Conservation (phyloP, 495 filamentous ascomycete species). For the Daldinia bambusicola region DNA sequence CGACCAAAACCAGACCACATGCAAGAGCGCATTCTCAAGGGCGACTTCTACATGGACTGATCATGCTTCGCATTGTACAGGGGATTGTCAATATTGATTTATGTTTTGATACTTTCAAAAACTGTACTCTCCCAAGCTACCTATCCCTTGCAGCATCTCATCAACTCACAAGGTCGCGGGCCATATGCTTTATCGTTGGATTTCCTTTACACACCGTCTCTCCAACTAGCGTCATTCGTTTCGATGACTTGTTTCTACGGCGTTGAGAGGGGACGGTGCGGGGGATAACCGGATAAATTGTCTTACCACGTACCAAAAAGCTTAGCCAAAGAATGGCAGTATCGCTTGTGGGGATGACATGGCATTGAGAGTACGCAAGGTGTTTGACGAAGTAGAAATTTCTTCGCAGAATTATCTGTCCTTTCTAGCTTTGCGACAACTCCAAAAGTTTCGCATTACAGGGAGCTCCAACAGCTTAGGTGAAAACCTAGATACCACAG, state of each 20-base stretch:
- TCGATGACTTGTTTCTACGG: constrained; percentile 32
- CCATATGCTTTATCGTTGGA: constrained; percentile 19
- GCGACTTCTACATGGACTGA: constrained; percentile 98
- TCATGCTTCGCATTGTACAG: background rate
- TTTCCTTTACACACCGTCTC: constrained; percentile 34
- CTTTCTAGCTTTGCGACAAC: background rate
- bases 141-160: background rate
- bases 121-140: background rate
- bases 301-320: constrained; percentile 17
- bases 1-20: constrained; percentile 85
- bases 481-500: background rate
- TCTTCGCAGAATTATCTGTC: background rate
- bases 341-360: constrained; percentile 38
- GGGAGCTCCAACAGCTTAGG: background rate
- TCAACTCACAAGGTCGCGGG: constrained; percentile 6
- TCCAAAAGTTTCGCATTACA: background rate
- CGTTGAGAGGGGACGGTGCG: constrained; percentile 28
- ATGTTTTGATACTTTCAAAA: background rate
- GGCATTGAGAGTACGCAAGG: constrained; percentile 11
- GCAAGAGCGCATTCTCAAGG: constrained; percentile 95
- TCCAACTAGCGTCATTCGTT: constrained; percentile 41
- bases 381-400: background rate
- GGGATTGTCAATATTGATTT: background rate
- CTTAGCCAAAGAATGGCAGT: constrained; percentile 13
- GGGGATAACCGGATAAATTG: constrained; percentile 31